Base-by-base conservation (phyloP, 805 yeast species). In the Lachancea meyersii region DNA sequence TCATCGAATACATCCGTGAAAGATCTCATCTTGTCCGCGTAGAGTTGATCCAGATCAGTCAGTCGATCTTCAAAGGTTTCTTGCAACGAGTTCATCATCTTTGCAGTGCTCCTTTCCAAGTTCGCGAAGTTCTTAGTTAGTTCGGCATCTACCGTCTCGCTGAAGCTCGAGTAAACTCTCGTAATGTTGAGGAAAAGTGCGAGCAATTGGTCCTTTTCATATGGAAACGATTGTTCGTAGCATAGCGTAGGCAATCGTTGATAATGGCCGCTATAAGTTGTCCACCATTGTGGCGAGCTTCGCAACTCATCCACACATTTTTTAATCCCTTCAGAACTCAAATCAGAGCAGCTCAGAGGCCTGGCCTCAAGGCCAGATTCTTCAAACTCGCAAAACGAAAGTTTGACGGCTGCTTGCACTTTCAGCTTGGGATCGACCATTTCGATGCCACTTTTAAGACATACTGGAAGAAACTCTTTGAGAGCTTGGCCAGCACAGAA, bases 191-290 rank as follows among this genome's bases (percentile, higher is more conserved):
- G 37, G 49, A 73, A 77, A 28, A 76, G 50, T 10, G 61, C 54
- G 38, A 76, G 45, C 0, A 77, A 65, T 42, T 72, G 76, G 26
- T 73, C 75, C 48, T 75, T 76, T 44, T 75, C 76, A 50, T 56
- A 74, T 0, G 80, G 80, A 1, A 73, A 48, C 0, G 76, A 64
- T 36, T 74, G 72, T 43, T 75, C 78, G 47, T 63, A 60, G 51
- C 88, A 82, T 0, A 80, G 63, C 2, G 69, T 66, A 2, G 75
- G 66, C 3, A 81, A 62, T 24, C 73, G 70, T 35, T 79, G 69
- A 55, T 75, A 80, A 52, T 80, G 75, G 0, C 86, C 86, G 48
- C 79, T 79, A 53, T 73, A 82, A 0, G 82, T 77, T 0, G 88
- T 80, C 91, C 91, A 82, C 72, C 81, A 77, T 50, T 80, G 83